Conservation (phyloP, 176 grass and related monocot genomes). For the Cenchrus fungigraminus region DNA sequence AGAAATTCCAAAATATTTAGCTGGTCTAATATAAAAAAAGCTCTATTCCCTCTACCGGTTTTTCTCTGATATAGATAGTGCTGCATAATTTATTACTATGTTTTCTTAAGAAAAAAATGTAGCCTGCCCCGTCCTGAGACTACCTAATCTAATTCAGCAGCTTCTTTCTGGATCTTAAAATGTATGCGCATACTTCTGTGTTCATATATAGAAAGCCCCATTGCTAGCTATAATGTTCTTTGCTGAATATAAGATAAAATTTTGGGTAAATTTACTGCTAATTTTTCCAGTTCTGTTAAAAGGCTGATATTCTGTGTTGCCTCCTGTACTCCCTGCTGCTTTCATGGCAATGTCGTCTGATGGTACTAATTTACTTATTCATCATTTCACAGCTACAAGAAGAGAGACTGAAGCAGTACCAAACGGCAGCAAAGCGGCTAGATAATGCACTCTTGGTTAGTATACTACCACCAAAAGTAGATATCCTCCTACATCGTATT, state of each 20-base stretch:
- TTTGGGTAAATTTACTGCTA: slow-evolving; percentile 13
- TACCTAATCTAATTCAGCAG: not conserved
- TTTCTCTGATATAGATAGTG: slow-evolving; percentile 3
- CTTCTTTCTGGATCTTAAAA: not conserved
- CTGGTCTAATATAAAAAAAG: not conserved
- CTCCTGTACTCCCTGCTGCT: not conserved
- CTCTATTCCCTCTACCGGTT: not conserved
- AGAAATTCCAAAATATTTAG: not conserved
- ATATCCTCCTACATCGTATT: slow-evolving; percentile 4
- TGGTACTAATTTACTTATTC: slow-evolving; percentile 31
- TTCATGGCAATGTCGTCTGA: not conserved
- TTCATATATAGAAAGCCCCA: not conserved
- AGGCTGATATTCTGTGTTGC: not conserved
- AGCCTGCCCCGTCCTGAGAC: not conserved
- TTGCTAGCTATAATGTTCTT: not conserved
- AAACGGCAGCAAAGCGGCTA: slow-evolving; percentile 74
- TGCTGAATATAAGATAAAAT: not conserved
- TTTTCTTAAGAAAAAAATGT: not conserved
- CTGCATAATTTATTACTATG: not conserved
- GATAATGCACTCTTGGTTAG: slow-evolving; percentile 83
- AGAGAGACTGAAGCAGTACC: slow-evolving; percentile 78
- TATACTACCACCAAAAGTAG: slow-evolving; percentile 26
- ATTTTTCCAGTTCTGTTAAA: slow-evolving; percentile 1
- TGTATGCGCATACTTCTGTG: not conserved
- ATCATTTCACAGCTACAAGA: slow-evolving; percentile 55